Conservation (phyloP, 2,329 filamentous ascomycete species). For the Xylaria hypoxylon region DNA sequence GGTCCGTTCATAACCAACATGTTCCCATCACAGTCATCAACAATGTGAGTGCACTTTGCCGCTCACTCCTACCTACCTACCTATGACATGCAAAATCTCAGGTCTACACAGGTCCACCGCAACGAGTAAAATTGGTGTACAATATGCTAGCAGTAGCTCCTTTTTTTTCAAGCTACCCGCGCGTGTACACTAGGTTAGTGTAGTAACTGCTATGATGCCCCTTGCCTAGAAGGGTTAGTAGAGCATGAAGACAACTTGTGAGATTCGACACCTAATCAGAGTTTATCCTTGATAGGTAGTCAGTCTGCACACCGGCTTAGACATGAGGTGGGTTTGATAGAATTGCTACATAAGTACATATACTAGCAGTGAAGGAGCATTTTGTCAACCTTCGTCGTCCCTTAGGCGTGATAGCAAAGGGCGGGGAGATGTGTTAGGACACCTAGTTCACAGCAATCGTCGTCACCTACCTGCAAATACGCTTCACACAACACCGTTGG, state of each 20-base stretch:
- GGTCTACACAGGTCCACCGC: not conserved
- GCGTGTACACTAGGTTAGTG: not conserved
- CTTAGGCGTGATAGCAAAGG: not conserved
- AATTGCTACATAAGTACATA: not conserved
- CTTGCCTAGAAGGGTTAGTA: no score
- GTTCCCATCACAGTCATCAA: not conserved
- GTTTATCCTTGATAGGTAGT: no score
- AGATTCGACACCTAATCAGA: no score
- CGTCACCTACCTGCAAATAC: constrained; percentile 1
- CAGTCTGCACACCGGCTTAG: no score
- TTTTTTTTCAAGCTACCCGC: not conserved
- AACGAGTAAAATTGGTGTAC: not conserved
- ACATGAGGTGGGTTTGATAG: not conserved
- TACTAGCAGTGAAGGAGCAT: not conserved
- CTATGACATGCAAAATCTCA: not conserved
- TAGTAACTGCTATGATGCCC: no score
- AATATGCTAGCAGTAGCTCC: not conserved
- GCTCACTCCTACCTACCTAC: not conserved
- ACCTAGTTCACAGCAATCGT: not conserved
- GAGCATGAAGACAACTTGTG: no score
- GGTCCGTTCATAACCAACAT: not conserved
- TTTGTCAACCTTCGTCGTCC: not conserved
- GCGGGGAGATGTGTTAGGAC: not conserved
- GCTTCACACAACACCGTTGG: not conserved
- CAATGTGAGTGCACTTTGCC: not conserved